A percentile compares a stretch with the other conserved stretches of the same genome.
phyloP scores from a whole-genome alignment of 768 basidiomycete species.

The Psilocybe sp. region DNA sequence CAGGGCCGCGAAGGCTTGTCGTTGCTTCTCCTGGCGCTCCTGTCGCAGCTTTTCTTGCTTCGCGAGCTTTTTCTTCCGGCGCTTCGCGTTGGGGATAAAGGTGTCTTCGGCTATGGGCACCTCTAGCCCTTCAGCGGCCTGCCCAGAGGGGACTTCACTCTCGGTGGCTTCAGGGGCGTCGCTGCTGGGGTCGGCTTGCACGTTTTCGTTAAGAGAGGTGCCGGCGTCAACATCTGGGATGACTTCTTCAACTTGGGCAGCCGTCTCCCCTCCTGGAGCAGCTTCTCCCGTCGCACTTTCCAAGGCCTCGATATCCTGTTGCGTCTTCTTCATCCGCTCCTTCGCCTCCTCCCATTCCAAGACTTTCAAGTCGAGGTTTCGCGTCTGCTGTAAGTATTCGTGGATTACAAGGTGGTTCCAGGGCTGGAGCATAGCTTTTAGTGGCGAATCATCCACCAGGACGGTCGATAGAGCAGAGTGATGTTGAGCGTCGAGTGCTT shows the following conservation, averaged over 20 bases:
- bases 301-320: not conserved
- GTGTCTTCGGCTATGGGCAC: not conserved
- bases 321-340: not conserved
- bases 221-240: not conserved
- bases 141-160: not conserved
- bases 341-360: constrained; percentile 8
- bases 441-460: constrained; percentile 54
- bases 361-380: constrained; percentile 29
- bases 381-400: constrained; percentile 55
- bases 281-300: not conserved
- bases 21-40: constrained; percentile 11
- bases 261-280: too few species aligned
- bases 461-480: constrained; percentile 47
- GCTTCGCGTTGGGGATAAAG: not conserved
- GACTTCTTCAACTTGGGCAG: too few species aligned
- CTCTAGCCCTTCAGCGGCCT: not conserved
- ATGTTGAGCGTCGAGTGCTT: constrained; percentile 1
- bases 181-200: not conserved
- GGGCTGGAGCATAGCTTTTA: constrained; percentile 64
- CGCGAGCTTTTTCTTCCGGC: constrained; percentile 11
- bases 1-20: constrained; percentile 7
- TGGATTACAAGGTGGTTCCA: constrained; percentile 78
- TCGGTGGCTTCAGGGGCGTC: not conserved
- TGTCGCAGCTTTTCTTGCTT: constrained; percentile 7
- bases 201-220: too few species aligned